These are phyloP conservation scores for Leishmania braziliensis DNA, from an alignment of 208 protist genomes.

Conservation along the genomic window DNA sequence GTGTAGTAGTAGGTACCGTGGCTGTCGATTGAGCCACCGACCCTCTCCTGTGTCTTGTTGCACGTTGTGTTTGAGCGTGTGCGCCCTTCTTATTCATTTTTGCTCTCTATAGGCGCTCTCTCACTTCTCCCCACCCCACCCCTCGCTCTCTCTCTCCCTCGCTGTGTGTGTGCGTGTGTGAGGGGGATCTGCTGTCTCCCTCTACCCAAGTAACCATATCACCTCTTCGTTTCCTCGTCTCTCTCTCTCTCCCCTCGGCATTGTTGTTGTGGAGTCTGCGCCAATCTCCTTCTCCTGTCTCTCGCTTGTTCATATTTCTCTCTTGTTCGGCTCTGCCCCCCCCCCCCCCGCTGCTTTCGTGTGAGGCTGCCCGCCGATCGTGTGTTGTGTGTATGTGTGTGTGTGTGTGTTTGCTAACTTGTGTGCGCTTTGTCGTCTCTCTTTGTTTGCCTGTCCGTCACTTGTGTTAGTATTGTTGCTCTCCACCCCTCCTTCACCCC, in stretches of 20 bases:
- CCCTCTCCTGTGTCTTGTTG: not conserved
- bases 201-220: not conserved
- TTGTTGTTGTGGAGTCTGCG: not conserved
- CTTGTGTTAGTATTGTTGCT: not conserved
- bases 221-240: not conserved
- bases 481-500: not conserved
- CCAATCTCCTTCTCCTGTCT: not conserved
- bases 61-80: not conserved
- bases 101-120: not conserved
- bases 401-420: not conserved
- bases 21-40: not conserved
- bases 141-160: not conserved
- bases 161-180: not conserved
- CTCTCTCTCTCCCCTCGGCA: not conserved
- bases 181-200: not conserved
- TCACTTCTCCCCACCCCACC: not conserved
- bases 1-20: not conserved
- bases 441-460: not conserved
- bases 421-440: not conserved
- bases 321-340: not conserved
- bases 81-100: conserved; percentile 15
- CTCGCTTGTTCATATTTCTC: not conserved
- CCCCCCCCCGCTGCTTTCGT: not conserved
- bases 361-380: not conserved
- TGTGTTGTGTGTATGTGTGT: not conserved